phyloP scores from a whole-genome alignment of 2,329 filamentous ascomycete species.

The Boeremia exigua region DNA sequence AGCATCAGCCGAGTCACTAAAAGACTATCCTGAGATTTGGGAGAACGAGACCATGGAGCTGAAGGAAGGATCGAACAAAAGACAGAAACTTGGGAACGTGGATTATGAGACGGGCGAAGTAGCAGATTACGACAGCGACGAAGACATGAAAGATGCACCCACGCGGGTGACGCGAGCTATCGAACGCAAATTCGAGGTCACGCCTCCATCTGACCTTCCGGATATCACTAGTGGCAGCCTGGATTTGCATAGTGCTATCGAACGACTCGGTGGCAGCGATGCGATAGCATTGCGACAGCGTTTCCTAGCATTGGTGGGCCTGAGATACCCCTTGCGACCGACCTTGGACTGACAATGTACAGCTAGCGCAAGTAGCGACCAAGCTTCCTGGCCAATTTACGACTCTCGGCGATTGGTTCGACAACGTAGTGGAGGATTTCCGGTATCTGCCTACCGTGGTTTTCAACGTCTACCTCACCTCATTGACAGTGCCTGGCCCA shows the following conservation, averaged over 20 bases:
- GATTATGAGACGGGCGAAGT: constrained; percentile 64
- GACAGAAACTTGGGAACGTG: constrained; percentile 63
- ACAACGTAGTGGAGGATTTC: constrained; percentile 63
- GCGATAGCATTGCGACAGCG: constrained; percentile 68
- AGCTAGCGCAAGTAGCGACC: constrained; percentile 49
- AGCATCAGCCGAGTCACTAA: constrained; percentile 59
- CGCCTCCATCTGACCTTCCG: constrained; percentile 2
- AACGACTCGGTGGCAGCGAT: constrained; percentile 53
- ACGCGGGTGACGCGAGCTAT: constrained; percentile 9
- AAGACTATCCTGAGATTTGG: constrained; percentile 71
- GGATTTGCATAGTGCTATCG: constrained; percentile 26
- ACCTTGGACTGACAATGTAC: constrained; percentile 24
- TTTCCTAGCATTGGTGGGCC: constrained; percentile 63
- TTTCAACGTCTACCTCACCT: constrained; percentile 63
- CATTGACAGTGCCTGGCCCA: constrained; percentile 52
- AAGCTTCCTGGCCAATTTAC: constrained; percentile 55
- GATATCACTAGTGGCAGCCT: constrained; percentile 7
- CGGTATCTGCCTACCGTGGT: constrained; percentile 64
- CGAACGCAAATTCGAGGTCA: constrained; percentile 9
- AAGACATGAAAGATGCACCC: constrained; percentile 37
- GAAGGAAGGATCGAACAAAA: constrained; percentile 57
- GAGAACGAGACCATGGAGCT: constrained; percentile 65
- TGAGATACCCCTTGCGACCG: not conserved
- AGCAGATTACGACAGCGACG: constrained; percentile 56
- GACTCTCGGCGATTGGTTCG: constrained; percentile 63